phyloP scores from a whole-genome alignment of 805 yeast species.

The Zygosaccharomyces pseudorouxii region DNA sequence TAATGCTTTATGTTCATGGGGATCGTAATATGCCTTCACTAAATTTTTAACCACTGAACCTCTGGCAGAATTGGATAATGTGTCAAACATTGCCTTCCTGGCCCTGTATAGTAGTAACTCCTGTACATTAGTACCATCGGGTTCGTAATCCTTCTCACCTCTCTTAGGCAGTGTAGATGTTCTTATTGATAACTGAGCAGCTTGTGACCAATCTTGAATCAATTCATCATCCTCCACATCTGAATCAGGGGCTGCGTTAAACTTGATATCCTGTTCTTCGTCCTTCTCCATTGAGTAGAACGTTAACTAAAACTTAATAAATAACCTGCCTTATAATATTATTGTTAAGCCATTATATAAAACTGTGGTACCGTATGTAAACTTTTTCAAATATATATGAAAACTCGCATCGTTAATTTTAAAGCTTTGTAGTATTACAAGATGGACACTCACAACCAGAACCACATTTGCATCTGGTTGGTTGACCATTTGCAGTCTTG shows the following conservation, averaged over 20 bases:
- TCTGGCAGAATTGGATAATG: slow-evolving; percentile 47
- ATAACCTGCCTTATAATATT: not conserved
- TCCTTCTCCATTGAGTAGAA: not conserved
- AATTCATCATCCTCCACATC: slow-evolving; percentile 42
- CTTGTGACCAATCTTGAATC: slow-evolving; percentile 50
- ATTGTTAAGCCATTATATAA: not conserved
- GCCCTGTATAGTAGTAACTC: slow-evolving; percentile 45
- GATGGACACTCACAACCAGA: slow-evolving; percentile 16
- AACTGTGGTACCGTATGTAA: not conserved
- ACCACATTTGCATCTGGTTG: slow-evolving; percentile 20
- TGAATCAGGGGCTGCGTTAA: slow-evolving; percentile 12
- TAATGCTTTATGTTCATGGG: slow-evolving; percentile 33
- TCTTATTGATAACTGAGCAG: slow-evolving; percentile 29
- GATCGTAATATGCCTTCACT: slow-evolving; percentile 48
- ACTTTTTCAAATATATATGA: not conserved
- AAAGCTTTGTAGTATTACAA: slow-evolving; percentile 19
- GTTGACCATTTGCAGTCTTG: slow-evolving; percentile 3
- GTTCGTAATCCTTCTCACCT: slow-evolving; percentile 84
- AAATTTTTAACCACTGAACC: slow-evolving; percentile 46
- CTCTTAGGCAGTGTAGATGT: slow-evolving; percentile 48
- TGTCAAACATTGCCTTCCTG: slow-evolving; percentile 66
- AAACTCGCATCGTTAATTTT: not conserved
- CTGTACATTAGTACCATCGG: slow-evolving; percentile 65
- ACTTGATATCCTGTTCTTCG: slow-evolving; percentile 1
- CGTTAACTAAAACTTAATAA: not conserved